Conservation (phyloP, 2,329 filamentous ascomycete species). For the Cladophialophora carrionii region DNA sequence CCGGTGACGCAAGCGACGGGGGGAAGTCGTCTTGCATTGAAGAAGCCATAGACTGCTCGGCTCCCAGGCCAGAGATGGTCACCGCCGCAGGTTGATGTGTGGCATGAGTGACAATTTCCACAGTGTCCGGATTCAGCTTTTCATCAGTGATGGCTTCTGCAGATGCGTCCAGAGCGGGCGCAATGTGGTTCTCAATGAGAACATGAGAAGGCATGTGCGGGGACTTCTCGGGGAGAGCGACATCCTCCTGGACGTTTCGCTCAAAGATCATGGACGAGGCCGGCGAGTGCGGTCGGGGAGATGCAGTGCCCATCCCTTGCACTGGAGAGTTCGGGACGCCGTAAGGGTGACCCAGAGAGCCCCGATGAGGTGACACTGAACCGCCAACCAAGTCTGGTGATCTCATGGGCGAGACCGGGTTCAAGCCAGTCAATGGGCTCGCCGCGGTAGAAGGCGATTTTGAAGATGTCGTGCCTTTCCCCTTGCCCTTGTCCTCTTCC, state of each 20-base stretch:
- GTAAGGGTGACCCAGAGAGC: conserved; percentile 40
- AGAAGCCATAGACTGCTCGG: conserved; percentile 44
- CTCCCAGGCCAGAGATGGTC: conserved; percentile 60
- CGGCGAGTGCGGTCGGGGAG: conserved; percentile 76
- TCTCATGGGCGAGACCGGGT: conserved; percentile 40
- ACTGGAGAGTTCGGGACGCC: conserved; percentile 65
- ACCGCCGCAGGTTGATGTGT: conserved; percentile 78
- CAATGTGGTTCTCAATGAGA: conserved; percentile 91
- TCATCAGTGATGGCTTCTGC: conserved; percentile 89
- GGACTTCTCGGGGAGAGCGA: conserved; percentile 68
- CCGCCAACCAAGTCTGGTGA: conserved; percentile 49
- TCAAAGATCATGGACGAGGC: conserved; percentile 83
- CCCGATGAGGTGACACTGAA: conserved; percentile 48
- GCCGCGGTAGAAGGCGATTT: conserved; percentile 35
- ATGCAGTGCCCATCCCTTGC: conserved; percentile 66
- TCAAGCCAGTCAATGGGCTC: conserved; percentile 37
- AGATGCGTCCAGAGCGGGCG: conserved; percentile 85
- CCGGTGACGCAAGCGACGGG: conserved; percentile 41
- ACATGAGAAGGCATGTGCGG: conserved; percentile 92
- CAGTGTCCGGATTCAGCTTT: conserved; percentile 80
- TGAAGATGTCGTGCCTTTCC: conserved; percentile 37
- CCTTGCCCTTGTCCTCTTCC: conserved; percentile 43
- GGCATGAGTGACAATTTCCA: conserved; percentile 88
- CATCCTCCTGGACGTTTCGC: conserved; percentile 85
- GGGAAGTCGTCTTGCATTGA: conserved; percentile 59